Conservation (phyloP, 768 basidiomycete species). For the Podaxis sp. region DNA sequence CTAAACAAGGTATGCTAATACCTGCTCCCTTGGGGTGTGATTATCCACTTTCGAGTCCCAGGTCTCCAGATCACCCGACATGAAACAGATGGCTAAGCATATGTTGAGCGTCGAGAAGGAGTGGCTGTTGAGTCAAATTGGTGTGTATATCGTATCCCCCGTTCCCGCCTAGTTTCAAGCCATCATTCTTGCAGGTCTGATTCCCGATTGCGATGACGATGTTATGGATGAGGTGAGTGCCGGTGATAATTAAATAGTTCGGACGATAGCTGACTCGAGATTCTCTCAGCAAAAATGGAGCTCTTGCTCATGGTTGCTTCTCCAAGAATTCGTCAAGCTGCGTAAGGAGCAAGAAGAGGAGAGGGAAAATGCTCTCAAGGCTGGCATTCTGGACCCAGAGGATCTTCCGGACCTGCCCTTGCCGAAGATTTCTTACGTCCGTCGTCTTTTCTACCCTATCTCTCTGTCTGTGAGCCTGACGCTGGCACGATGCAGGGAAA, state of each 20-base stretch:
- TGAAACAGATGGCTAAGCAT: conserved; percentile 58
- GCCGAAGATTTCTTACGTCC: conserved; percentile 61
- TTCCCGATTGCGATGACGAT: conserved; percentile 80
- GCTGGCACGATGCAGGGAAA: conserved; percentile 38
- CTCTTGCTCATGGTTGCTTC: conserved; percentile 76
- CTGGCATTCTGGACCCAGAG: conserved; percentile 25
- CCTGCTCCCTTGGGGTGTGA: not conserved
- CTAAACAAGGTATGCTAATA: conserved; percentile 46
- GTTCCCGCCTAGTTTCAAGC: not conserved
- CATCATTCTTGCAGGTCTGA: conserved; percentile 38
- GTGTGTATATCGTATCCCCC: conserved; percentile 23
- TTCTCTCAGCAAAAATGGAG: conserved; percentile 67
- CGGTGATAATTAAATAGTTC: conserved; percentile 1
- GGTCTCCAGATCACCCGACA: conserved; percentile 57
- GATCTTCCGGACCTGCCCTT: conserved; percentile 44
- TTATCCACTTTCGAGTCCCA: conserved; percentile 13
- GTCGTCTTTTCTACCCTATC: conserved; percentile 9
- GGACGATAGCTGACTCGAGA: not conserved
- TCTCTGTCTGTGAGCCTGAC: not conserved
- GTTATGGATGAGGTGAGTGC: conserved; percentile 79
- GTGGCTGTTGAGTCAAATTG: conserved; percentile 77
- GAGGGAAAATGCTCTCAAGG: conserved; percentile 33
- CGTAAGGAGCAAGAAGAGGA: conserved; percentile 45
- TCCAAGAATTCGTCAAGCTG: conserved; percentile 67
- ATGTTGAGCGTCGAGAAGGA: conserved; percentile 70